Evolutionary conservation across 129 eudicot species (phyloP).

Genomic region (Solidago caesia): DNA sequence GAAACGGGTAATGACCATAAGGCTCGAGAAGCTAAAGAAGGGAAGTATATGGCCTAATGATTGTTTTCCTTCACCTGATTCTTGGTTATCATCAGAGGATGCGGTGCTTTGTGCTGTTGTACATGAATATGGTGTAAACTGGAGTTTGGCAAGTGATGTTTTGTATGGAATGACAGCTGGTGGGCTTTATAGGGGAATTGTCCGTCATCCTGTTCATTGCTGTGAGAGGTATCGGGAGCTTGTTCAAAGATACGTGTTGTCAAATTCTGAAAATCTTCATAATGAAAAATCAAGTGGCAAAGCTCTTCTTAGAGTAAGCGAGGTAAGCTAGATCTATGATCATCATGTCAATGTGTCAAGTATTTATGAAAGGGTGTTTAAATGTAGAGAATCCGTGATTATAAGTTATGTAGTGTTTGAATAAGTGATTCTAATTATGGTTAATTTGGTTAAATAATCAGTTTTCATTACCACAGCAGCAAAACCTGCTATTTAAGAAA

Average conservation of each 20-base stretch:
- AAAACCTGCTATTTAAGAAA: background rate
- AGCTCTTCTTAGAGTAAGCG: slow-evolving; percentile 79
- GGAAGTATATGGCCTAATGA: slow-evolving; percentile 79
- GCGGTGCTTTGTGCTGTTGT: slow-evolving; percentile 77
- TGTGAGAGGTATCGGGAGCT: slow-evolving; percentile 97
- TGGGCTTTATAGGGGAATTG: slow-evolving; percentile 72
- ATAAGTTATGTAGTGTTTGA: background rate
- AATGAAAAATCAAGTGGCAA: slow-evolving; percentile 74
- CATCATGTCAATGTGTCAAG: background rate
- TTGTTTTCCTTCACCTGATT: slow-evolving; percentile 68
- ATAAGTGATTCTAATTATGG: background rate
- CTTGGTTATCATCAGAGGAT: slow-evolving; percentile 82
- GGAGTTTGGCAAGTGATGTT: slow-evolving; percentile 89
- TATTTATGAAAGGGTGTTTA: background rate
- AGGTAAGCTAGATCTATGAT: slow-evolving; percentile 46
- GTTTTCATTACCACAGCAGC: background rate
- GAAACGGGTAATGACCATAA: slow-evolving; percentile 67
- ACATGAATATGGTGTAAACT: slow-evolving; percentile 89
- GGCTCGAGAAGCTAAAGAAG: slow-evolving; percentile 76
- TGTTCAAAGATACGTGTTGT: slow-evolving; percentile 63
- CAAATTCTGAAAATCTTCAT: slow-evolving; percentile 51
- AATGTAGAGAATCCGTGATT: too few relatives aligned
- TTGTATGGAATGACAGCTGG: slow-evolving; percentile 83
- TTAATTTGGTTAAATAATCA: background rate
- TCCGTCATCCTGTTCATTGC: slow-evolving; percentile 88